Evolutionary conservation across 345 rosid genomes (phyloP), one percentile per base, ranked within the genome.

Genomic region (Raphanus sativus): DNA sequence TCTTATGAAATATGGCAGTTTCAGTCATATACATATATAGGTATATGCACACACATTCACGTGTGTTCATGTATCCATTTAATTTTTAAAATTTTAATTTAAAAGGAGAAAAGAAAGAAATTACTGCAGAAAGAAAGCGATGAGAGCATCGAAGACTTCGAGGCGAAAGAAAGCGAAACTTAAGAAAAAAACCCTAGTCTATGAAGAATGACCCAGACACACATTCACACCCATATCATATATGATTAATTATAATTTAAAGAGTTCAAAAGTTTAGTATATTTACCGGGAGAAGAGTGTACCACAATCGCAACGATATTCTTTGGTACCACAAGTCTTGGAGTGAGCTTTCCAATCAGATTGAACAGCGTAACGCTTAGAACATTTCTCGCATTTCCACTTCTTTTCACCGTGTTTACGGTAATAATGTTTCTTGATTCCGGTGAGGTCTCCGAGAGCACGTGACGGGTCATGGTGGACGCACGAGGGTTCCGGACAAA

Each of bases 291-390:
- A 89, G 83, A 89, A 90, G 77, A 89, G 89, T 71, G 96, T 90
- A 68, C 96, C 93, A 77, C 96, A 90, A 70, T 89, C 93, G 70
- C 96, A 90, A 72, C 90, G 77, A 75, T 88, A 90, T 70, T 90
- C 96, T 75, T 91, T 64, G n/a, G 96, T 90, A 58, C 96, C 96
- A 62, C 96, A 90, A 54, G 91, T 90, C 40, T 90, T 90, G 9
- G 90, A 88, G 80, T 90, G 96, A 58, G 96, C 96, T 80, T 90
- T 90, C 96, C 93, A 90, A 80, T 90, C 96, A 1, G 96, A 90
- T 60, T 90, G 91, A 54, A 90, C 96, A 30, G 96, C 96, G 64
- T 90, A 90, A 10, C 86, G 60, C 80, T 90, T 90, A 0, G 93
- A 87, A 59, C 96, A 90, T 75, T 90, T 88, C 69, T 90, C 96